Conservation (phyloP, 768 basidiomycete genomes). For the Gyrodon lividus region DNA sequence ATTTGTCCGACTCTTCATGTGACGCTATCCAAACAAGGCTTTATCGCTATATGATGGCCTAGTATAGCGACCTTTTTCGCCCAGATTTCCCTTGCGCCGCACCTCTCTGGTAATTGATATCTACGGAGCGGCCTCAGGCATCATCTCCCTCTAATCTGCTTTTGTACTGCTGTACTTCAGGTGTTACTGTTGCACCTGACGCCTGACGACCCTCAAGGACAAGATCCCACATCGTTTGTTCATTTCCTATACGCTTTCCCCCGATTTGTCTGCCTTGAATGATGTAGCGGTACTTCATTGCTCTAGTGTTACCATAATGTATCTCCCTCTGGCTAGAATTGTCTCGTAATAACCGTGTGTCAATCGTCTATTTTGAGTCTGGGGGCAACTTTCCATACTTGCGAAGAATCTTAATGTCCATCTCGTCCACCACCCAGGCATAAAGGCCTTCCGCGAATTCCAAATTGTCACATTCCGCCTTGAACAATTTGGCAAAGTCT, state of each 20-base stretch:
- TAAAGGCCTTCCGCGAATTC: slow-evolving; percentile 88
- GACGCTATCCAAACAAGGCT: slow-evolving; percentile 51
- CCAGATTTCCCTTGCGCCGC: slow-evolving; percentile 5
- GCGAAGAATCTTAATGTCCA: slow-evolving; percentile 75
- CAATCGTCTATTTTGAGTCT: slow-evolving; percentile 21
- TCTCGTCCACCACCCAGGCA: slow-evolving; percentile 75
- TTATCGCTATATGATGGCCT: slow-evolving; percentile 93
- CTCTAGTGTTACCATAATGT: slow-evolving; percentile 21
- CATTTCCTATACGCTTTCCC: slow-evolving; percentile 14
- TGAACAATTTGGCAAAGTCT: slow-evolving; percentile 88
- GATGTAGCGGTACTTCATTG: slow-evolving; percentile 25
- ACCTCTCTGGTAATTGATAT: slow-evolving; percentile 24
- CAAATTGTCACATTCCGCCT: slow-evolving; percentile 88
- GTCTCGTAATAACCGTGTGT: slow-evolving; percentile 8
- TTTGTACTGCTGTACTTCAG: slow-evolving; percentile 2
- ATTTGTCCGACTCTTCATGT: slow-evolving; percentile 16
- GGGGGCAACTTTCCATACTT: slow-evolving; percentile 66
- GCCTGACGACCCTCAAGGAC: slow-evolving; percentile 1
- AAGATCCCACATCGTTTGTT: slow-evolving; percentile 3
- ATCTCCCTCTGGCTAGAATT: slow-evolving; percentile 8
- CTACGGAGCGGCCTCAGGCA: slow-evolving; percentile 20
- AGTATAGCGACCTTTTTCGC: slow-evolving; percentile 50
- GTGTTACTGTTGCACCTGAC: background rate
- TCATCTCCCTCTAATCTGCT: slow-evolving; percentile 29
- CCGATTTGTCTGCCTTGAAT: slow-evolving; percentile 24